These are phyloP conservation scores for Aspergillus ustus DNA, from an alignment of 2,329 filamentous ascomycete genomes.

Conservation along the genomic window DNA sequence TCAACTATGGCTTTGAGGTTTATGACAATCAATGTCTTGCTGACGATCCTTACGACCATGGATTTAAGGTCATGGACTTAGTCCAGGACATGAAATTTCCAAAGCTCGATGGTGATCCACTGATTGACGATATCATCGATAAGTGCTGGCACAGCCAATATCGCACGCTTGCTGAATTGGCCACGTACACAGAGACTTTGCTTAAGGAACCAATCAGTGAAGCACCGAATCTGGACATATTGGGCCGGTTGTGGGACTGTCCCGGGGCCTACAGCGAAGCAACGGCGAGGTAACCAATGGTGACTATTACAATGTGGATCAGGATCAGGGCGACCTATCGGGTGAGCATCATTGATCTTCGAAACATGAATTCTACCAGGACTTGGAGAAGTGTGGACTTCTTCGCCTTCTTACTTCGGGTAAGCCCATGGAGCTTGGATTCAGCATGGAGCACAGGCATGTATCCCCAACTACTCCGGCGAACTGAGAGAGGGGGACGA, in stretches of 20 bases:
- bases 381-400: conserved; percentile 32
- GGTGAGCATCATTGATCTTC: too few relatives aligned
- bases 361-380: conserved; percentile 30
- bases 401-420: conserved; percentile 29
- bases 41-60: conserved; percentile 31
- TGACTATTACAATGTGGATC: conserved; percentile 12
- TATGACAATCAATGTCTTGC: conserved; percentile 33
- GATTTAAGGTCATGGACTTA: conserved; percentile 27
- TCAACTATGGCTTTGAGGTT: conserved; percentile 39
- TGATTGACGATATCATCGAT: conserved; percentile 32
- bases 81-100: conserved; percentile 33
- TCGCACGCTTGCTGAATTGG: conserved; percentile 26
- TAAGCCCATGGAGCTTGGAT: conserved; percentile 30
- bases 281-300: conserved; percentile 15
- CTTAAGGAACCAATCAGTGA: conserved; percentile 16
- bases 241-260: too few relatives aligned
- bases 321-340: conserved; percentile 10
- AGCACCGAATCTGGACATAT: conserved; percentile 10
- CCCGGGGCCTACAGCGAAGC: neutral
- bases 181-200: conserved; percentile 18
- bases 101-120: conserved; percentile 28
- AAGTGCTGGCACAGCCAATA: conserved; percentile 32
- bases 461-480: neutral
- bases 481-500: neutral
- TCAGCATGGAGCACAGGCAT: conserved; percentile 16